phyloP scores from a whole-genome alignment of 2,329 filamentous ascomycete genomes.

The Clarireedia sp. region DNA sequence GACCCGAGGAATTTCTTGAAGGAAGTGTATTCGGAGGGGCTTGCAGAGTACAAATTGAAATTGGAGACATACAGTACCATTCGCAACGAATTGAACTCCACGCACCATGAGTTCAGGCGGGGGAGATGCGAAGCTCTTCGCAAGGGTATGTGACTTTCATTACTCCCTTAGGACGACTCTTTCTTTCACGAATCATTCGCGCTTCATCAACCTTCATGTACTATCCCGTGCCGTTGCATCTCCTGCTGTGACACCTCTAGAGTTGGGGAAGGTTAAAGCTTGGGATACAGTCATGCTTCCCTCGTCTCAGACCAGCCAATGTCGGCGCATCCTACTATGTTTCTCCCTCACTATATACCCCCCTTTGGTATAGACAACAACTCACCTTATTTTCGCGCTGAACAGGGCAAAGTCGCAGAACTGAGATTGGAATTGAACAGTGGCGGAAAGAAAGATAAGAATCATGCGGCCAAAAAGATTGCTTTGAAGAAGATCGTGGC shows the following conservation, averaged over 20 bases:
- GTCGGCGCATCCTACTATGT: slow-evolving; percentile 20
- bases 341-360: slow-evolving; percentile 27
- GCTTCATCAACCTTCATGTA: slow-evolving; percentile 12
- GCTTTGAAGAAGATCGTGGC: slow-evolving; percentile 98
- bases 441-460: slow-evolving; percentile 97
- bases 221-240: slow-evolving; percentile 5
- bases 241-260: slow-evolving; percentile 5
- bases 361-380: slow-evolving; percentile 19
- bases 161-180: neutral
- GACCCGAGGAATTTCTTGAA: slow-evolving; percentile 13
- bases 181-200: neutral
- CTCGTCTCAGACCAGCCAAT: neutral
- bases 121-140: slow-evolving; percentile 99
- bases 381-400: slow-evolving; percentile 31
- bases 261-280: neutral
- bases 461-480: slow-evolving; percentile 89
- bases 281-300: neutral
- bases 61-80: slow-evolving; percentile 6
- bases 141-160: slow-evolving; percentile 61
- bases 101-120: slow-evolving; percentile 43
- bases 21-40: slow-evolving; percentile 21
- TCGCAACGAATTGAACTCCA: slow-evolving; percentile 16
- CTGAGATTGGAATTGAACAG: slow-evolving; percentile 88
- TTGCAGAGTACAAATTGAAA: slow-evolving; percentile 11
- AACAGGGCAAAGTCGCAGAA: slow-evolving; percentile 98